Evolutionary conservation across 2,329 filamentous ascomycete species (phyloP), one percentile per base, ranked within the genome.

Genomic region (Botryotinia convoluta): DNA sequence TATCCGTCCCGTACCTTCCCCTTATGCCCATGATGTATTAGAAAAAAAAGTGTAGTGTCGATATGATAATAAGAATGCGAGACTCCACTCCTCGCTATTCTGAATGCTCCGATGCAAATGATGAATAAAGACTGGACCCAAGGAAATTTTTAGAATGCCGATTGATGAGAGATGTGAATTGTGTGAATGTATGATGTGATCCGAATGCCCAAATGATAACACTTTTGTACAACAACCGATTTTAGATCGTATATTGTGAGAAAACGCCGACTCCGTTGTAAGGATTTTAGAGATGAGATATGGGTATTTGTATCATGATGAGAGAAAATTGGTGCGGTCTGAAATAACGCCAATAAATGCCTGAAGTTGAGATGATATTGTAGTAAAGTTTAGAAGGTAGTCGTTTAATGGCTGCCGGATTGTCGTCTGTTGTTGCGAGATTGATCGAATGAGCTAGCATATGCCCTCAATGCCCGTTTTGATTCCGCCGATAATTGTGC

Each of bases 361-460:
- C 60, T 18, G 72, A 76, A 64, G 71, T 67, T 44, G 45, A 57
- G 71, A 72, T 72, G 63, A 64, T 35, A 75, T 75, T 61, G 71
- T 72, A 57, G 51, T 69, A 74, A 61, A 54, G 12, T 12, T 35
- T 61, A 14, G n/a, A 45, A 61, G 37, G 29, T 44, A 72, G n/a
- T 54, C 20, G 22, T 73, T 75, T 76, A 80, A 51, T 80, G 75
- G 42, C 77, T 77, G n/a, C 65, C 48, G 14, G 79, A 81, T 76
- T 80, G 79, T 57, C 81, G 76, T 69, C 80, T 75, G 26, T 76
- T 77, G 68, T 81, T 79, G 72, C 80, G 80, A 73, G 80, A 81
- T 72, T 94, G 92, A 83, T 98, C 95, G 81, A 98, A 97, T 3
- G 92, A 94, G 80, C 92, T 93, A 77, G 93, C 93, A 83, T 98